Percentiles rank a stretch among this genome's conserved stretches.
phyloP scores from a whole-genome alignment of 768 basidiomycete genomes.

The Podaxis pistillaris region DNA sequence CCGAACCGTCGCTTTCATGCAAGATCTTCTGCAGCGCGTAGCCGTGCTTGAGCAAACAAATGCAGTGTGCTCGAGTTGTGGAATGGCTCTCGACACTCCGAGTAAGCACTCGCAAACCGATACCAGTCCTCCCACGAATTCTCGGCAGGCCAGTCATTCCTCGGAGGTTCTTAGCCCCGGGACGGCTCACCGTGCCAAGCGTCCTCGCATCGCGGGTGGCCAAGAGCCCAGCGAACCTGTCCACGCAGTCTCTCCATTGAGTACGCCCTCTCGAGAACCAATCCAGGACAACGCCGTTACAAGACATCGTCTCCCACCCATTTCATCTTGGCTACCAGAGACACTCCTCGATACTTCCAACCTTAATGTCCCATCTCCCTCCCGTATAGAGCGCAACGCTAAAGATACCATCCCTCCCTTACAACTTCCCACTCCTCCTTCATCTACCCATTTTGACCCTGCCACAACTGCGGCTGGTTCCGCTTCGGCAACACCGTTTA shows the following conservation, averaged over 20 bases:
- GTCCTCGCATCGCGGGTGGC: not conserved
- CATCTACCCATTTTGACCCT: constrained; percentile 52
- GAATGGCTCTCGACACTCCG: not conserved
- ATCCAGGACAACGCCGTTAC: constrained; percentile 20
- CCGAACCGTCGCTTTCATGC: constrained; percentile 75
- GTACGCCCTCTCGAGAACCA: constrained; percentile 6
- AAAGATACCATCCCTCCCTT: constrained; percentile 19
- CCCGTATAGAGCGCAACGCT: not conserved
- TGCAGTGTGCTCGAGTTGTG: constrained; percentile 26
- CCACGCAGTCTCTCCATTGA: constrained; percentile 16
- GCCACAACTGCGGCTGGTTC: constrained; percentile 35
- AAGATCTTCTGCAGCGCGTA: constrained; percentile 63
- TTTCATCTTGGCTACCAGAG: constrained; percentile 65
- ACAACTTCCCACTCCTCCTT: constrained; percentile 57
- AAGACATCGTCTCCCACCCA: constrained; percentile 52
- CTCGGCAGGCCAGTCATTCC: constrained; percentile 4
- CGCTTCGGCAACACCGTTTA: constrained; percentile 13
- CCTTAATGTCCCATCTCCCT: constrained; percentile 5
- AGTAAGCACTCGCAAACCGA: not conserved
- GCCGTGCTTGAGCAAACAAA: constrained; percentile 30
- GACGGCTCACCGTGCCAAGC: not conserved
- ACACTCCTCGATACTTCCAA: constrained; percentile 31
- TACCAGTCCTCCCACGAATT: constrained; percentile 18
- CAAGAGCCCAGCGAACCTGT: not conserved
- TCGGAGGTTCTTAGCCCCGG: not conserved